Conservation (phyloP, 2,329 filamentous ascomycete species). For the Claviceps sp. region DNA sequence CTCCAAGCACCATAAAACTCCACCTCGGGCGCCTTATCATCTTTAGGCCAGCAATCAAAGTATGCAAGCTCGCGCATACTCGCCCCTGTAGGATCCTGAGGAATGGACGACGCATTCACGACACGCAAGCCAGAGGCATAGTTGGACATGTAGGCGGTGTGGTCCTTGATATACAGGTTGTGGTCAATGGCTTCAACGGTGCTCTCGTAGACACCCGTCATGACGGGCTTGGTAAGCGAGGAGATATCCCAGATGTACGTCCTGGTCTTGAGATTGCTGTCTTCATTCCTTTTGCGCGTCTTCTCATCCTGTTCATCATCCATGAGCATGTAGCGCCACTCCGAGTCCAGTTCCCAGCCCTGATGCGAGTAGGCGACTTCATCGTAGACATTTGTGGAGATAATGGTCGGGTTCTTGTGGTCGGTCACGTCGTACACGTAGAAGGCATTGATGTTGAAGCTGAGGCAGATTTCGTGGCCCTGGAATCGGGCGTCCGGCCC, state of each 20-base stretch:
- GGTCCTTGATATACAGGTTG: slow-evolving; percentile 30
- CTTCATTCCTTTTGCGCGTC: slow-evolving; percentile 21
- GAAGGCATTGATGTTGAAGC: slow-evolving; percentile 35
- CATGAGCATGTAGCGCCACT: slow-evolving; percentile 29
- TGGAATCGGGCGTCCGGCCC: slow-evolving; percentile 28
- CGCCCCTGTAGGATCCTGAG: slow-evolving; percentile 23
- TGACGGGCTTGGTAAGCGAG: slow-evolving; percentile 23
- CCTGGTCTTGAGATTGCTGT: slow-evolving; percentile 19
- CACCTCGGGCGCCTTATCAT: slow-evolving; percentile 21
- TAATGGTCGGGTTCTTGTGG: slow-evolving; percentile 27
- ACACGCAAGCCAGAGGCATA: slow-evolving; percentile 32
- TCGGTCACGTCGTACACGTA: slow-evolving; percentile 32
- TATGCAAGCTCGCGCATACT: slow-evolving; percentile 27
- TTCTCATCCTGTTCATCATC: slow-evolving; percentile 41
- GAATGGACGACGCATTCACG: slow-evolving; percentile 19
- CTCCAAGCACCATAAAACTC: slow-evolving; percentile 29
- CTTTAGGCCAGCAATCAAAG: slow-evolving; percentile 34
- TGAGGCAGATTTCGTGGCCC: slow-evolving; percentile 37
- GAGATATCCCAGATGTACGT: slow-evolving; percentile 37
- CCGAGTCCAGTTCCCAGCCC: slow-evolving; percentile 34
- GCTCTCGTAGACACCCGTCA: slow-evolving; percentile 26
- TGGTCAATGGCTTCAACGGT: slow-evolving; percentile 27
- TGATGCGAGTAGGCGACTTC: slow-evolving; percentile 39
- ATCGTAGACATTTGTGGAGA: slow-evolving; percentile 38
- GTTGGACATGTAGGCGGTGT: slow-evolving; percentile 30